Evolutionary conservation across 2,329 filamentous ascomycete species (phyloP).

Genomic region (Claviceps fusiformis): DNA sequence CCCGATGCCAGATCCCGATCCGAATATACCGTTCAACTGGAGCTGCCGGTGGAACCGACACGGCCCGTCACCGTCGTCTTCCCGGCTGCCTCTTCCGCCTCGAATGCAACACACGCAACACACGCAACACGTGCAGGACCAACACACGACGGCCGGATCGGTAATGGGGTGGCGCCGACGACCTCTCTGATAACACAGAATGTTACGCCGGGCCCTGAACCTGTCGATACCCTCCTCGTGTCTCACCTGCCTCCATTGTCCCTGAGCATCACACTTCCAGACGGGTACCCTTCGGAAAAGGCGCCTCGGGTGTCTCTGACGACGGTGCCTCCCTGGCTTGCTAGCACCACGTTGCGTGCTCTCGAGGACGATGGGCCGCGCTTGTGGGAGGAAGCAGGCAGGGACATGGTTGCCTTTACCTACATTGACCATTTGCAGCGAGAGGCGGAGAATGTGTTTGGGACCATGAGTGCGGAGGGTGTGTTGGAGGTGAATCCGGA

Average conservation of each 20-base stretch:
- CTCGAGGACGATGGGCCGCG: slow-evolving; percentile 36
- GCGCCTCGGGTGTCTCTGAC: slow-evolving; percentile 39
- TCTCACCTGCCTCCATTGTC: slow-evolving; percentile 45
- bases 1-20: neutral
- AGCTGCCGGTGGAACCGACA: slow-evolving; percentile 42
- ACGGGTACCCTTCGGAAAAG: slow-evolving; percentile 40
- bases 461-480: slow-evolving; percentile 33
- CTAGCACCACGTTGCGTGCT: slow-evolving; percentile 28
- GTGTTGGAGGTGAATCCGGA: slow-evolving; percentile 38
- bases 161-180: neutral
- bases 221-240: slow-evolving; percentile 33
- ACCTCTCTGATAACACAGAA: neutral
- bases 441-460: slow-evolving; percentile 46
- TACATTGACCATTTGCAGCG: slow-evolving; percentile 52
- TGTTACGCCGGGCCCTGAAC: slow-evolving; percentile 9
- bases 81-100: slow-evolving; percentile 28
- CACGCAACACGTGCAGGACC: neutral
- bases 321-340: slow-evolving; percentile 45
- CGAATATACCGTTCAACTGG: slow-evolving; percentile 37
- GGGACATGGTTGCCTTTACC: slow-evolving; percentile 43
- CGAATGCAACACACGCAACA: slow-evolving; percentile 2
- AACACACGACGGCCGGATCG: neutral
- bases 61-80: slow-evolving; percentile 44
- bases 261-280: slow-evolving; percentile 39
- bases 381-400: slow-evolving; percentile 51